Evolutionary conservation across 768 basidiomycete genomes (phyloP).

Genomic region (Sarcomyxa edulis): DNA sequence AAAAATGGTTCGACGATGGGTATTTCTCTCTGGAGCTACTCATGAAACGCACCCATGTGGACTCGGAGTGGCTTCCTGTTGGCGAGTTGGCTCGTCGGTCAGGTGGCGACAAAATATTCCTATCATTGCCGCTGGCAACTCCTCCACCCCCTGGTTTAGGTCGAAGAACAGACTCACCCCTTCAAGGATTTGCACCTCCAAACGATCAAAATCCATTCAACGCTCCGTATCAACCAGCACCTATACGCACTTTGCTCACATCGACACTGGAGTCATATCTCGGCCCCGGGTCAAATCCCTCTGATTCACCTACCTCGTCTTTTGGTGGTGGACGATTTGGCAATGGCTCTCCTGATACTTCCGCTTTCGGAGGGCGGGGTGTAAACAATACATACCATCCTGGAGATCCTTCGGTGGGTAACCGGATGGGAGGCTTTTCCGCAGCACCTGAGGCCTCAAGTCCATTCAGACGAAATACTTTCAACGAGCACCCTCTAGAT

Average conservation of each 20-base stretch:
- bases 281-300: slow-evolving; percentile 45
- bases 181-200: slow-evolving; percentile 29
- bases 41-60: slow-evolving; percentile 75
- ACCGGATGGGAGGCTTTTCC: slow-evolving; percentile 21
- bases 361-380: slow-evolving; percentile 45
- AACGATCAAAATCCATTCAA: slow-evolving; percentile 36
- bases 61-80: slow-evolving; percentile 63
- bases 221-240: slow-evolving; percentile 64
- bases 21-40: slow-evolving; percentile 83
- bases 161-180: slow-evolving; percentile 44
- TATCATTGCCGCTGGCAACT: slow-evolving; percentile 39
- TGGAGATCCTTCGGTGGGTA: slow-evolving; percentile 29
- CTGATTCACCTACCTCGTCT: slow-evolving; percentile 72
- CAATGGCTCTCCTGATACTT: slow-evolving; percentile 66
- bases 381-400: slow-evolving; percentile 28
- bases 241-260: slow-evolving; percentile 51
- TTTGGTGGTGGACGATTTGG: slow-evolving; percentile 59
- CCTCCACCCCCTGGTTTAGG: slow-evolving; percentile 56
- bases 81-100: slow-evolving; percentile 51
- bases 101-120: slow-evolving; percentile 55
- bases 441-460: slow-evolving; percentile 19
- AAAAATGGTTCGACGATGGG: slow-evolving; percentile 89
- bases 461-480: slow-evolving; percentile 30
- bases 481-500: slow-evolving; percentile 37
- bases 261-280: slow-evolving; percentile 64